Percentiles rank a stretch among this genome's conserved stretches.
phyloP scores from a whole-genome alignment of 768 basidiomycete species.

The Calocybe indica region DNA sequence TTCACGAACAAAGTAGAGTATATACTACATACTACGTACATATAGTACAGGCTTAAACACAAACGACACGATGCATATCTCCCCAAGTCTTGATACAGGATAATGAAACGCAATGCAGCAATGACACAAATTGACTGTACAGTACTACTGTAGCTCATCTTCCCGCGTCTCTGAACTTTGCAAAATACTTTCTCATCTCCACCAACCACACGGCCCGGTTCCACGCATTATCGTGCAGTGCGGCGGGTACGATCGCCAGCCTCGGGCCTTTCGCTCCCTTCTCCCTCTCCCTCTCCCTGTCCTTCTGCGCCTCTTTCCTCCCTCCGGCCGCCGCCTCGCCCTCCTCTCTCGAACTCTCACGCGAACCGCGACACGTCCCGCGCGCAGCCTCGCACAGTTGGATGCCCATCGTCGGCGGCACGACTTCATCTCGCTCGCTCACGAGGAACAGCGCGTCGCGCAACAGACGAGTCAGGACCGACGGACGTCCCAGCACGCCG shows the following conservation, averaged over 20 bases:
- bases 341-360: neutral
- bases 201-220: constrained; percentile 10
- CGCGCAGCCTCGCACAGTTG: constrained; percentile 12
- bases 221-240: constrained; percentile 18
- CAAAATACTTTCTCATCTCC: constrained; percentile 10
- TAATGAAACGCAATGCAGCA: no score
- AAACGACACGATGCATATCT: no score
- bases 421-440: constrained; percentile 42
- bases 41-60: no score
- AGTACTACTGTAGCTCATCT: no score
- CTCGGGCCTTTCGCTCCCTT: neutral
- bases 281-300: neutral
- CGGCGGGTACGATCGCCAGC: constrained; percentile 3
- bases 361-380: no score
- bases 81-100: no score
- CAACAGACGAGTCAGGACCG: constrained; percentile 12
- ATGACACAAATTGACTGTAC: no score
- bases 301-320: neutral
- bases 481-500: neutral
- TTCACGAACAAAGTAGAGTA: no score
- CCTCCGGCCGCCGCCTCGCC: neutral
- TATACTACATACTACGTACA: no score
- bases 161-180: neutral
- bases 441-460: constrained; percentile 26
- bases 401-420: constrained; percentile 31